These are phyloP conservation scores for Pichia gijzeniarum DNA, from an alignment of 805 yeast genomes.

Conservation along the genomic window DNA sequence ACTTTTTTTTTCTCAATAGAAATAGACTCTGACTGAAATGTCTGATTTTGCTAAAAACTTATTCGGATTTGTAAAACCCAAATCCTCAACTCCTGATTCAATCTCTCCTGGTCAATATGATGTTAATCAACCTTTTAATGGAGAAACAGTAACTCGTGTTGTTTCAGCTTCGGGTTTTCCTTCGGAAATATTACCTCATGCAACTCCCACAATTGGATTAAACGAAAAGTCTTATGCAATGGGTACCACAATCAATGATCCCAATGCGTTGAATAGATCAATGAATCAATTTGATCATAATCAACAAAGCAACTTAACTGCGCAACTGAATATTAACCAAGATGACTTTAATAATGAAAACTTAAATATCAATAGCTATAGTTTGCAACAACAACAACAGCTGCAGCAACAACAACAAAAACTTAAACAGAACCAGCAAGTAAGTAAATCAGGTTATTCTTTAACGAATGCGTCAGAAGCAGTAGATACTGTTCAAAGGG, in stretches of 20 bases:
- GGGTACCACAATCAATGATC: conserved; percentile 54
- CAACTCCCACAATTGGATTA: conserved; percentile 65
- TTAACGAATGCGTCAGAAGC: conserved; percentile 16
- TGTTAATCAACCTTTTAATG: conserved; percentile 6
- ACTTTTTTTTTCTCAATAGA: background rate
- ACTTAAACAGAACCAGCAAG: background rate
- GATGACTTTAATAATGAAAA: conserved; percentile 1
- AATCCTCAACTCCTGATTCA: conserved; percentile 4
- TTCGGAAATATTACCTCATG: conserved; percentile 35
- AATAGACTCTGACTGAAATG: conserved; percentile 10
- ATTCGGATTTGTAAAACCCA: conserved; percentile 18
- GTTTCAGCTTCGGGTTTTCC: conserved; percentile 23
- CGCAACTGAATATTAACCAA: conserved; percentile 12
- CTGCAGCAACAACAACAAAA: conserved; percentile 10
- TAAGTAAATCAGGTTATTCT: conserved; percentile 24
- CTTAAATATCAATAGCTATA: background rate
- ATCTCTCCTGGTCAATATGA: background rate
- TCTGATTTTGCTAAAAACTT: conserved; percentile 23
- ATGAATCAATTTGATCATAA: conserved; percentile 30
- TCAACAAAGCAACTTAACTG: conserved; percentile 17
- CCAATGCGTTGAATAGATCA: conserved; percentile 28
- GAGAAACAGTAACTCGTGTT: conserved; percentile 8
- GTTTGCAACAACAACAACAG: conserved; percentile 8
- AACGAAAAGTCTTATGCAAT: conserved; percentile 56
- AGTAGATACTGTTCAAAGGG: conserved; percentile 50